phyloP scores from a whole-genome alignment of 306 rosid genomes.

The Pterocarpus santalinus region DNA sequence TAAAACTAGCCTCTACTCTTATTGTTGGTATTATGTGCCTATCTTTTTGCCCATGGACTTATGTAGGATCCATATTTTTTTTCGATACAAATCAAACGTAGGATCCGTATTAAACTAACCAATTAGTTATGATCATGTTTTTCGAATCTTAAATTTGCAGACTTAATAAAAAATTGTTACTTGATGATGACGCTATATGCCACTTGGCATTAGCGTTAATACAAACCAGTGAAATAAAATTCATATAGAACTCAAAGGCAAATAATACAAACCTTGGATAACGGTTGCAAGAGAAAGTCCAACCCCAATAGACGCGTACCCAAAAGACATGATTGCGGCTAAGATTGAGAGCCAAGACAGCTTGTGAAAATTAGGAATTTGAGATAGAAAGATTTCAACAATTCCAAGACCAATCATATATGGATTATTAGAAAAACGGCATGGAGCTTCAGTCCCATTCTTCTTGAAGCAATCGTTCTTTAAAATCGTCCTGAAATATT shows the following conservation, averaged over 20 bases:
- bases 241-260: no score
- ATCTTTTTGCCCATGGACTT: no score
- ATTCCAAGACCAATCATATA: conserved; percentile 64
- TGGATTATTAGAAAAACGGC: conserved; percentile 61
- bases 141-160: no score
- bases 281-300: conserved; percentile 61
- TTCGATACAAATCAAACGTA: no score
- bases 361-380: conserved; percentile 64
- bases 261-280: conserved; percentile 45
- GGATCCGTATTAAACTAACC: no score
- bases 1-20: background rate
- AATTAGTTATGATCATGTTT: no score
- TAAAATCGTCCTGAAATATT: conserved; percentile 58
- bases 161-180: no score
- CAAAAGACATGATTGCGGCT: conserved; percentile 66
- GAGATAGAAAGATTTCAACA: conserved; percentile 60
- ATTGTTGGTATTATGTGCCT: background rate
- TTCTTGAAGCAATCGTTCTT: conserved; percentile 56
- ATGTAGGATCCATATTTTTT: background rate
- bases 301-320: conserved; percentile 58
- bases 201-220: no score
- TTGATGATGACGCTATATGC: no score
- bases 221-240: no score
- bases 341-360: conserved; percentile 56
- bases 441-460: conserved; percentile 42